Evolutionary conservation across 495 filamentous ascomycete genomes (phyloP).

Genomic region (Cercophora sp.): DNA sequence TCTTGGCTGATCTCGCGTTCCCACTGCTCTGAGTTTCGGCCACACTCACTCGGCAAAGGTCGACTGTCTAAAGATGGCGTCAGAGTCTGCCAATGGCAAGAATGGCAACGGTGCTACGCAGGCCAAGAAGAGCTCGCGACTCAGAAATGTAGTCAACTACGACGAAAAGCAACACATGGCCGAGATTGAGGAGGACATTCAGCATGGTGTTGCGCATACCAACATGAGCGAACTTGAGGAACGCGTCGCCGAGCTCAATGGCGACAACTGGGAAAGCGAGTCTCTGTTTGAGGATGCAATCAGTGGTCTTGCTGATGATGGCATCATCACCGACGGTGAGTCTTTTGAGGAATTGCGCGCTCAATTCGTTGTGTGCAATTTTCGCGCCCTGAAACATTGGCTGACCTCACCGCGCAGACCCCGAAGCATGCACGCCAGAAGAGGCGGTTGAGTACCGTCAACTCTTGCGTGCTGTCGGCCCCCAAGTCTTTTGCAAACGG

Average conservation of each 20-base stretch:
- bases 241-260: constrained; percentile 57
- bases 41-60: no score
- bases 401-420: constrained; percentile 18
- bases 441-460: constrained; percentile 66
- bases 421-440: constrained; percentile 67
- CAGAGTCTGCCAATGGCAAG: constrained; percentile 8
- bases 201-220: constrained; percentile 25
- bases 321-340: constrained; percentile 54
- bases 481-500: constrained; percentile 67
- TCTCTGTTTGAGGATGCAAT: constrained; percentile 67
- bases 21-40: no score
- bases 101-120: constrained; percentile 6
- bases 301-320: constrained; percentile 58
- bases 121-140: constrained; percentile 68
- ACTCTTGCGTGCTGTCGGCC: constrained; percentile 69
- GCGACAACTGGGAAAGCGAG: constrained; percentile 61
- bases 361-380: no score
- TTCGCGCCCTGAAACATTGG: background rate
- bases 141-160: constrained; percentile 86
- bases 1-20: no score
- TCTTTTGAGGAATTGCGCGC: no score
- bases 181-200: constrained; percentile 55
- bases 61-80: no score
- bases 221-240: constrained; percentile 49
- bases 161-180: constrained; percentile 82